Conservation (phyloP, 345 rosid species). For the Acer negundo region DNA sequence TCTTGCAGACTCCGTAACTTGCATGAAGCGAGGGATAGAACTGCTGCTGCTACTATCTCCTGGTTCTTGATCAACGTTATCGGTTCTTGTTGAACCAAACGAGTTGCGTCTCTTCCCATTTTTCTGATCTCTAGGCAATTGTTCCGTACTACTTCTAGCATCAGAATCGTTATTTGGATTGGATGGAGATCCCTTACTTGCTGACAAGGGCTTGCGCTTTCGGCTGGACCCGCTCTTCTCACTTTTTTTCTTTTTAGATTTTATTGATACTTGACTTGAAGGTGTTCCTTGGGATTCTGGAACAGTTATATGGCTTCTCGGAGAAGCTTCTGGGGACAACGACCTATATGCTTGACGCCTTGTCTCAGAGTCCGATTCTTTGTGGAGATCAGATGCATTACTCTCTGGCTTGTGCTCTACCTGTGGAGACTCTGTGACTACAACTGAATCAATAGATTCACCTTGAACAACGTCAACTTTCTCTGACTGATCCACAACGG, state of each 20-base stretch:
- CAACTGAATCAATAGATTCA: slow-evolving; percentile 36
- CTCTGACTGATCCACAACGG: slow-evolving; percentile 34
- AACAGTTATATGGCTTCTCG: slow-evolving; percentile 58
- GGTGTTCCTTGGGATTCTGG: slow-evolving; percentile 89
- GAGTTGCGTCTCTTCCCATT: slow-evolving; percentile 69
- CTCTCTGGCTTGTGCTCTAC: slow-evolving; percentile 37
- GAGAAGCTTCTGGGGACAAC: slow-evolving; percentile 56
- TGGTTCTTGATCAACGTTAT: slow-evolving; percentile 62
- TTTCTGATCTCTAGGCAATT: slow-evolving; percentile 62
- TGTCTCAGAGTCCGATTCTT: slow-evolving; percentile 38
- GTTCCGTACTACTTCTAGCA: slow-evolving; percentile 43
- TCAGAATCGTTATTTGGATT: slow-evolving; percentile 57
- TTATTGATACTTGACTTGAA: slow-evolving; percentile 72
- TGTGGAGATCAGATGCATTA: slow-evolving; percentile 38
- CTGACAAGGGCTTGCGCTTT: slow-evolving; percentile 55
- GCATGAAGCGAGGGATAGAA: slow-evolving; percentile 96
- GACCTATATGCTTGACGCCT: slow-evolving; percentile 42
- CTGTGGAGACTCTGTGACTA: slow-evolving; percentile 28
- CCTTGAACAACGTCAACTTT: slow-evolving; percentile 30
- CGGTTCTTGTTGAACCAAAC: slow-evolving; percentile 53
- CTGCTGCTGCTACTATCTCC: slow-evolving; percentile 66
- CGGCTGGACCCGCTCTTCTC: slow-evolving; percentile 56
- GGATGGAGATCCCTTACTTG: slow-evolving; percentile 61
- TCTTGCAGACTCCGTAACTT: slow-evolving; percentile 88
- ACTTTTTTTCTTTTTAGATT: slow-evolving; percentile 45